phyloP scores from a whole-genome alignment of 306 rosid species.

The Medicago lupulina region DNA sequence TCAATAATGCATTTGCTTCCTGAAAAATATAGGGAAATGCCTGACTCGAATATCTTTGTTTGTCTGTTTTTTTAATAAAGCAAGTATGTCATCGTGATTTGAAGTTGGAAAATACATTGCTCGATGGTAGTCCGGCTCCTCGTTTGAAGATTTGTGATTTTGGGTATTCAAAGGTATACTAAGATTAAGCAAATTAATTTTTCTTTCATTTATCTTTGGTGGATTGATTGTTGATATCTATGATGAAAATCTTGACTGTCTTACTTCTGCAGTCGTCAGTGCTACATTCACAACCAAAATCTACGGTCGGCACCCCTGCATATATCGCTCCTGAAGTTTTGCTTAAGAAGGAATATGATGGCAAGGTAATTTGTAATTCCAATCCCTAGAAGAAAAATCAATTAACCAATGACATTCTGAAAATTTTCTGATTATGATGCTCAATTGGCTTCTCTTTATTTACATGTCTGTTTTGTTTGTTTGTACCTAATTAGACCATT shows the following conservation, averaged over 20 bases:
- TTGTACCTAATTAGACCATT: constrained; percentile 4
- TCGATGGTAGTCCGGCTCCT: constrained; percentile 97
- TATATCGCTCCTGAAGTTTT: constrained; percentile 96
- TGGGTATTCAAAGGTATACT: constrained; percentile 88
- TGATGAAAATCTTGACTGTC: constrained; percentile 39
- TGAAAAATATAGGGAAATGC: constrained; percentile 18
- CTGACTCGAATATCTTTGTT: constrained; percentile 29
- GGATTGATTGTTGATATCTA: constrained; percentile 30
- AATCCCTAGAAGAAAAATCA: constrained; percentile 11
- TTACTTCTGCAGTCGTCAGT: constrained; percentile 74
- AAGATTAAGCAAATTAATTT: constrained; percentile 17
- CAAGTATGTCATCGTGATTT: constrained; percentile 96
- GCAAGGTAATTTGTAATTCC: constrained; percentile 70
- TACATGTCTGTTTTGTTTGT: background rate
- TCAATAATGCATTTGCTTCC: background rate
- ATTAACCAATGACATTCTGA: constrained; percentile 11
- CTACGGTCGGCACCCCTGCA: constrained; percentile 98
- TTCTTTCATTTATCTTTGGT: background rate
- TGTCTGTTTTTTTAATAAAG: constrained; percentile 51
- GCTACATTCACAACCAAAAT: constrained; percentile 96
- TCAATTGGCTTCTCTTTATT: background rate
- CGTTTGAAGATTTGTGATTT: constrained; percentile 94
- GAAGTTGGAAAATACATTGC: constrained; percentile 88
- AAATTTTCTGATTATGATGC: background rate
- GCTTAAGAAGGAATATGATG: constrained; percentile 95